Conservation (phyloP, 805 yeast species). For the Saccharomycopsis sp. region DNA sequence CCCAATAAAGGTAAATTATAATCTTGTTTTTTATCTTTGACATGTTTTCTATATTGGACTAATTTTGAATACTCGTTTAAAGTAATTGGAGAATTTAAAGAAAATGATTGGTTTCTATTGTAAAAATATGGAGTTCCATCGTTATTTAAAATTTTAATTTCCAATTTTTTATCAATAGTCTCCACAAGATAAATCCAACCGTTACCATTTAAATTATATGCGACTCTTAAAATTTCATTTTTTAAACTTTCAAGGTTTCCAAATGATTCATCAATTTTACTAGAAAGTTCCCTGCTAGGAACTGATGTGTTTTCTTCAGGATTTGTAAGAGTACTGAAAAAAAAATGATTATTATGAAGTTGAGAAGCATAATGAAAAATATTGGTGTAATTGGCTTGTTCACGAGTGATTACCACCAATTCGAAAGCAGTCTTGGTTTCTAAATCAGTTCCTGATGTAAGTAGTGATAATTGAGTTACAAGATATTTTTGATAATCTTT, state of each 20-base stretch:
- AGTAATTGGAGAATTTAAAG: conserved; percentile 63
- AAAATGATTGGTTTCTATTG: conserved; percentile 60
- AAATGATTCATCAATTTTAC: conserved; percentile 28
- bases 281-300: conserved; percentile 29
- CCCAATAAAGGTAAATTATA: conserved; percentile 66
- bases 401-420: conserved; percentile 55
- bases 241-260: conserved; percentile 42
- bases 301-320: conserved; percentile 20
- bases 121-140: conserved; percentile 72
- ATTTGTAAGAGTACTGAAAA: conserved; percentile 49
- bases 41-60: conserved; percentile 22
- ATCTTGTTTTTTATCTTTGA: conserved; percentile 41
- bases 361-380: conserved; percentile 86
- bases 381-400: conserved; percentile 52
- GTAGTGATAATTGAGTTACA: conserved; percentile 47
- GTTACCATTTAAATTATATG: conserved; percentile 38
- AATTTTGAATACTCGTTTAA: conserved; percentile 42
- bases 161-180: conserved; percentile 45
- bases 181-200: conserved; percentile 76
- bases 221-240: conserved; percentile 34
- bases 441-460: conserved; percentile 69
- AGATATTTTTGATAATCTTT: conserved; percentile 61
- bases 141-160: conserved; percentile 47
- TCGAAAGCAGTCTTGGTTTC: conserved; percentile 72
- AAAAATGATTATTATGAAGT: conserved; percentile 80